These are phyloP conservation scores for Colletotrichum zoysiae DNA, from an alignment of 2,329 filamentous ascomycete species.

Conservation along the genomic window DNA sequence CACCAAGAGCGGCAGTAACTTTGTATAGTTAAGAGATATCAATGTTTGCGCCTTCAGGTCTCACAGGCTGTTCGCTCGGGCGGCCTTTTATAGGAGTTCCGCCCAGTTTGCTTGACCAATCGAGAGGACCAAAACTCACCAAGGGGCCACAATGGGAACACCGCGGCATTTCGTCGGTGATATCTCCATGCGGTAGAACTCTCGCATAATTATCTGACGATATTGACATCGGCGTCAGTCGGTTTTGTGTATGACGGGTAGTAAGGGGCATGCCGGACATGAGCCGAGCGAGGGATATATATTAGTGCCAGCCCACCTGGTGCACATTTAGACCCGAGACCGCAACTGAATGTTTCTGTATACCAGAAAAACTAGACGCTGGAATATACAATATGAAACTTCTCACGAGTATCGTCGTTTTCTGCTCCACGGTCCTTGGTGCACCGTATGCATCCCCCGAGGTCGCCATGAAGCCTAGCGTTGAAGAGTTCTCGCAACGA, in stretches of 20 bases:
- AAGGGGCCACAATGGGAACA: too few relatives aligned
- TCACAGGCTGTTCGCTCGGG: slow-evolving; percentile 24
- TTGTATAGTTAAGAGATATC: slow-evolving; percentile 7
- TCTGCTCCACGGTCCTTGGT: slow-evolving; percentile 1
- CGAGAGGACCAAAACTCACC: background rate
- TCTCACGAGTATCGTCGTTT: slow-evolving; percentile 1
- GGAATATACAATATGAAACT: slow-evolving; percentile 10
- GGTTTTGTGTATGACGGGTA: background rate
- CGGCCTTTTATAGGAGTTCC: slow-evolving; percentile 5
- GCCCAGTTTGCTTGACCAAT: background rate
- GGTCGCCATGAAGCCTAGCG: background rate
- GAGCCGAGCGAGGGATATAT: background rate
- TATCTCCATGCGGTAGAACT: background rate
- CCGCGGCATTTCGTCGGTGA: background rate
- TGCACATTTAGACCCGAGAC: background rate
- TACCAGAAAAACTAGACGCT: too few relatives aligned
- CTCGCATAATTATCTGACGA: background rate
- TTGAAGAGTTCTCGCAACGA: background rate
- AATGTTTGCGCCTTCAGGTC: slow-evolving; percentile 22
- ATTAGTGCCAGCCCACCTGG: background rate
- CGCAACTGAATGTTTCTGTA: background rate
- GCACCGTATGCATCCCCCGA: background rate
- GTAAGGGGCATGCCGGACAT: background rate
- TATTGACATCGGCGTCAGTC: background rate
- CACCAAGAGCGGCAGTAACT: slow-evolving; percentile 10